phyloP scores from a whole-genome alignment of 2,329 filamentous ascomycete species.

The Bretziella fagacearum region DNA sequence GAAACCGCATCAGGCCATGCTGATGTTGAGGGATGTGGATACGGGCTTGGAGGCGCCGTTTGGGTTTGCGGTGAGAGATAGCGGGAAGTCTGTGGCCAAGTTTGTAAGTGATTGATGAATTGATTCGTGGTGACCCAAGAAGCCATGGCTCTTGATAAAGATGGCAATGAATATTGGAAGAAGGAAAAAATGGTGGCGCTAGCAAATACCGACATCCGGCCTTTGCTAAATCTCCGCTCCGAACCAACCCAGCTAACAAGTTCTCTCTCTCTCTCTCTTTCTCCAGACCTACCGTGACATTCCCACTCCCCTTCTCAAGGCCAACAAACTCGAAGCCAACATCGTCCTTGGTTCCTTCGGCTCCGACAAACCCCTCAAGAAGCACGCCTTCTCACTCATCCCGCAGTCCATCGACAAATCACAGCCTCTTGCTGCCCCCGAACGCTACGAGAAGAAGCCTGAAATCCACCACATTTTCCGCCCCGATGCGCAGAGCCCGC shows the following conservation, averaged over 20 bases:
- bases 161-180: too few species aligned
- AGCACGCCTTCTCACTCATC: conserved; percentile 55
- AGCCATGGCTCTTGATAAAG: too few species aligned
- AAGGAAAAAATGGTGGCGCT: too few species aligned
- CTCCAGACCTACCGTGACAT: conserved; percentile 72
- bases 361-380: conserved; percentile 47
- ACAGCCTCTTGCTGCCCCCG: conserved; percentile 49
- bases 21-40: conserved; percentile 57
- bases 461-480: conserved; percentile 90
- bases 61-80: conserved; percentile 67
- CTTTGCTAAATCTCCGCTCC: not conserved
- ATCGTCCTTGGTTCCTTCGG: conserved; percentile 81
- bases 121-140: too few species aligned
- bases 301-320: conserved; percentile 60
- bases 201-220: too few species aligned
- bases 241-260: not conserved
- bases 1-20: conserved; percentile 83
- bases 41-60: conserved; percentile 77
- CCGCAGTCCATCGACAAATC: conserved; percentile 46
- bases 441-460: conserved; percentile 67
- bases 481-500: conserved; percentile 60
- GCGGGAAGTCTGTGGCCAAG: conserved; percentile 69
- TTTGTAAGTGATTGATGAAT: conserved; percentile 42
- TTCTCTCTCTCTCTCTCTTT: conserved; percentile 15
- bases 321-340: conserved; percentile 54